A percentile compares a stretch with the other conserved stretches of the same genome.
phyloP scores from a whole-genome alignment of 441 rosid genomes.

The Gossypium schwendimanii region DNA sequence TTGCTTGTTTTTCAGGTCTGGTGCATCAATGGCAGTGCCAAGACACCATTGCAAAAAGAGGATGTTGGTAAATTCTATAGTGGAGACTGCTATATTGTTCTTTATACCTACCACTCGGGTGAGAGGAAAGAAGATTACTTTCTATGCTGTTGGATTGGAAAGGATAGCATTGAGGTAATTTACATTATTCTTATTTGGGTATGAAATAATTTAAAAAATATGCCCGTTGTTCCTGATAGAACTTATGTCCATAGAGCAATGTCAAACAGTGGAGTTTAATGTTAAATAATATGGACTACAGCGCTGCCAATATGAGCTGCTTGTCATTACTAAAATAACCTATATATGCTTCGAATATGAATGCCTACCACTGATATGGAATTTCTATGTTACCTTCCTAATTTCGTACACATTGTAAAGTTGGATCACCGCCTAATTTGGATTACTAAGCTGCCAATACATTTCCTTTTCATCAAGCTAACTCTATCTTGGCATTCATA shows the following conservation, averaged over 20 bases:
- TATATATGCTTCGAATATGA: background rate
- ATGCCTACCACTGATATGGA: background rate
- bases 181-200: constrained; percentile 8
- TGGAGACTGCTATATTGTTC: constrained; percentile 93
- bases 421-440: background rate
- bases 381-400: background rate
- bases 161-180: constrained; percentile 77
- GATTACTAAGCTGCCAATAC: background rate
- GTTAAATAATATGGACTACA: background rate
- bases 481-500: background rate
- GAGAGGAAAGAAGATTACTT: constrained; percentile 94
- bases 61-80: constrained; percentile 89
- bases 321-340: background rate
- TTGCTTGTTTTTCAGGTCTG: constrained; percentile 55
- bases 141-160: constrained; percentile 90
- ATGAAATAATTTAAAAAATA: constrained; percentile 2
- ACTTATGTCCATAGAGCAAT: background rate
- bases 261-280: background rate
- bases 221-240: background rate
- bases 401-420: background rate
- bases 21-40: constrained; percentile 77
- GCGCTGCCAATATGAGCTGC: background rate
- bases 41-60: constrained; percentile 71
- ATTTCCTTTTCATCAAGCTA: background rate
- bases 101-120: constrained; percentile 83